Evolutionary conservation across 441 rosid genomes (phyloP).

Genomic region (Brassica hybrid): DNA sequence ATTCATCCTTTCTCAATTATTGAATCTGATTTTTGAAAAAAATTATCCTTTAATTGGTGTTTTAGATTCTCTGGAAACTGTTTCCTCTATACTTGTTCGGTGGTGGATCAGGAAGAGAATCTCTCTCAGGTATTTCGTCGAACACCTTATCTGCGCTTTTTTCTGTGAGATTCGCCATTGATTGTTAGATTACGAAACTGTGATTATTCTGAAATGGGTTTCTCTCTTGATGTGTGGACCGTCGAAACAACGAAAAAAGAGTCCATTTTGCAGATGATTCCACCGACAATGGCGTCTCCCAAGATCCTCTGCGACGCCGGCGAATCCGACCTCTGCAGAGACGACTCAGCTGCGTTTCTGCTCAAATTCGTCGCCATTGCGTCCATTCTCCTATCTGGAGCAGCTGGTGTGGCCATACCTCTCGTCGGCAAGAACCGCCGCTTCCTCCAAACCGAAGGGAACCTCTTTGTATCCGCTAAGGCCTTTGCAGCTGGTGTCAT

Average conservation of each 20-base stretch:
- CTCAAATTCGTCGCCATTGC: conserved; percentile 72
- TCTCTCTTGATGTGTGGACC: too few species aligned
- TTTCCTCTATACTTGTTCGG: conserved; percentile 37
- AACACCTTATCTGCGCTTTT: too few species aligned
- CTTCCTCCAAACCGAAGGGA: conserved; percentile 65
- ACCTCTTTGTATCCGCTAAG: conserved; percentile 72
- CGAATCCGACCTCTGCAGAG: too few species aligned
- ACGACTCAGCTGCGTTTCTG: conserved; percentile 43
- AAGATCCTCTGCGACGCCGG: too few species aligned
- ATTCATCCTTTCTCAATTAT: not conserved
- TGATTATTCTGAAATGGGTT: too few species aligned
- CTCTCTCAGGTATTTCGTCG: too few species aligned
- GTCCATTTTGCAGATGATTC: too few species aligned
- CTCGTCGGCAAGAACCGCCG: conserved; percentile 63
- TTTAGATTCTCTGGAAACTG: conserved; percentile 38
- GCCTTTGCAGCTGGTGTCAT: conserved; percentile 49
- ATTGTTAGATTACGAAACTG: too few species aligned
- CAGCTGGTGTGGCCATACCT: conserved; percentile 70
- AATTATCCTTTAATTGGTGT: not conserved
- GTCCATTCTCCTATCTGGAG: conserved; percentile 67
- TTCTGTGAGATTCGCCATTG: not conserved
- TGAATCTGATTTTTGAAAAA: not conserved
- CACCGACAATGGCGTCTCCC: too few species aligned
- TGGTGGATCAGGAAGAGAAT: not conserved
- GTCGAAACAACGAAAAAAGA: too few species aligned